phyloP scores from a whole-genome alignment of 1,139 yeast genomes.

The Blastobotrys elegans region DNA sequence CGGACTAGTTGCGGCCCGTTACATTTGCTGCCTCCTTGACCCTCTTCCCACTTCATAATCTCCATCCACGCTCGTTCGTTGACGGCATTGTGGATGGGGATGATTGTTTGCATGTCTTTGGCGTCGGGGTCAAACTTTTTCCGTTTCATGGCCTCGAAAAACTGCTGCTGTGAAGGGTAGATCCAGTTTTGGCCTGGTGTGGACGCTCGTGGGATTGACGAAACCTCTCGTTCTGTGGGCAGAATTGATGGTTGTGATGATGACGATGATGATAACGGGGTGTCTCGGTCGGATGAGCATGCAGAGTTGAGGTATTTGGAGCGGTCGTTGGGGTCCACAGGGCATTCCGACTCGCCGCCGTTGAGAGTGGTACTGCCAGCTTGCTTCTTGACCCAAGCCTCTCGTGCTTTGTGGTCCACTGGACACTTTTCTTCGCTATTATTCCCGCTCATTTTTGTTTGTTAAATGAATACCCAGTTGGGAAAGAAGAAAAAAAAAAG shows the following conservation, averaged over 20 bases:
- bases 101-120: constrained; percentile 81
- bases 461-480: no score
- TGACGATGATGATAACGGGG: constrained; percentile 16
- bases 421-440: constrained; percentile 27
- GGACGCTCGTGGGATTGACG: constrained; percentile 78
- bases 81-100: constrained; percentile 90
- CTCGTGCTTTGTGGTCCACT: constrained; percentile 32
- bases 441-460: neutral
- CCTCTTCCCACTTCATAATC: constrained; percentile 78
- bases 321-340: constrained; percentile 29
- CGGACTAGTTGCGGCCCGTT: constrained; percentile 83
- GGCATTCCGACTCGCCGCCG: constrained; percentile 27
- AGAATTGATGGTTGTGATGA: constrained; percentile 31
- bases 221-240: constrained; percentile 58
- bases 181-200: constrained; percentile 63
- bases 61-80: constrained; percentile 92
- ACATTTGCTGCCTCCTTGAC: constrained; percentile 50
- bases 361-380: constrained; percentile 20
- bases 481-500: no score
- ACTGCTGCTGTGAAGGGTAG: constrained; percentile 93
- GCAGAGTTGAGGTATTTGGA: constrained; percentile 16
- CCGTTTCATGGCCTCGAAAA: constrained; percentile 88
- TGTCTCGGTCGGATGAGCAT: constrained; percentile 32
- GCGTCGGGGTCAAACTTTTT: constrained; percentile 84
- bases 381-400: constrained; percentile 25